A percentile compares a stretch with the other conserved stretches of the same genome.
These are phyloP conservation scores for Magnolia changhungtana DNA, from an alignment of 164 flowering plant species.

Conservation along the genomic window DNA sequence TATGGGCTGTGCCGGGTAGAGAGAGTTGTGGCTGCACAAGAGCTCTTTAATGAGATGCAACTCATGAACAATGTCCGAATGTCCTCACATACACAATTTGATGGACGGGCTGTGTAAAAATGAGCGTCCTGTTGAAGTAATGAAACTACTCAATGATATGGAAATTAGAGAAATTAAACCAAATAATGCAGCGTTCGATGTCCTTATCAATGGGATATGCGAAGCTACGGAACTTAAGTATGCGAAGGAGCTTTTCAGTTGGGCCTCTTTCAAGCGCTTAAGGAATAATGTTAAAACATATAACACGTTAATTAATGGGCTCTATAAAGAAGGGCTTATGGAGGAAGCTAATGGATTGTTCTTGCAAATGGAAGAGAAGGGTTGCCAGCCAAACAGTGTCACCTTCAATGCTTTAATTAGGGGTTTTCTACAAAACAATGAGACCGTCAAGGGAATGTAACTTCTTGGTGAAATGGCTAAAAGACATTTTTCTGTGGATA, in stretches of 20 bases:
- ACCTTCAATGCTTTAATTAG: constrained; percentile 38
- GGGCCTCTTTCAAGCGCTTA: constrained; percentile 3
- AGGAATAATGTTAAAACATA: background rate
- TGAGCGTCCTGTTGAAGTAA: no score
- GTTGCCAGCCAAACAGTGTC: constrained; percentile 38
- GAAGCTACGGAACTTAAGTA: constrained; percentile 27
- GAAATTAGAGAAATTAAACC: constrained; percentile 8
- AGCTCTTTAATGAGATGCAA: no score
- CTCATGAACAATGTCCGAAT: no score
- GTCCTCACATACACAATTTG: no score
- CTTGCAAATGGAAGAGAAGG: constrained; percentile 42
- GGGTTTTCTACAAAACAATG: no score
- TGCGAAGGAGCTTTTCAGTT: constrained; percentile 36
- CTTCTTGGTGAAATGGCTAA: no score
- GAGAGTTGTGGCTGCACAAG: no score
- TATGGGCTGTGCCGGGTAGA: no score
- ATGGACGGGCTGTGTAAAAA: no score
- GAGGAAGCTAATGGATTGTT: constrained; percentile 6
- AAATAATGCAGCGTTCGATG: constrained; percentile 20
- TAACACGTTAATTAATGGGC: constrained; percentile 3
- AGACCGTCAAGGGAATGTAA: no score
- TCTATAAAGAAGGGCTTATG: background rate
- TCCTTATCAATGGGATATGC: constrained; percentile 33
- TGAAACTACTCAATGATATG: no score
- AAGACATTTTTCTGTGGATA: no score